Evolutionary conservation across 2,329 filamentous ascomycete genomes (phyloP).

Genomic region (Pseudonectria foliicola): DNA sequence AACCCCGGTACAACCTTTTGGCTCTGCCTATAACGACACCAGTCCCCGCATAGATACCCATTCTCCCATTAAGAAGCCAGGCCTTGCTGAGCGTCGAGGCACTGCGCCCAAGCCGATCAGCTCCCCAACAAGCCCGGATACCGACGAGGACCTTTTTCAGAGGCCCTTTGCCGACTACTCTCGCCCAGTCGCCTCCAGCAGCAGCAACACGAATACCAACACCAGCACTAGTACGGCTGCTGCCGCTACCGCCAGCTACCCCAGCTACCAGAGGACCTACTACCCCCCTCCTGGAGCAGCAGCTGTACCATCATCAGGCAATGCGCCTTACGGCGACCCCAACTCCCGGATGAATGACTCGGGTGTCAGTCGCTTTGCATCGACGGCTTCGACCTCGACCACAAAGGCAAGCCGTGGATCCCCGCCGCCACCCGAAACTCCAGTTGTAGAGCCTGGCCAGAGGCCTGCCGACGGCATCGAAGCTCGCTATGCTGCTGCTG

Average conservation of each 20-base stretch:
- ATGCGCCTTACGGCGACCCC: slow-evolving; percentile 19
- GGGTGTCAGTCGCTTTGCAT: slow-evolving; percentile 57
- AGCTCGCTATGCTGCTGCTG: slow-evolving; percentile 82
- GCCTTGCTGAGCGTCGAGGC: slow-evolving; percentile 73
- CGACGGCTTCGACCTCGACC: slow-evolving; percentile 87
- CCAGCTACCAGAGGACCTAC: slow-evolving; percentile 51
- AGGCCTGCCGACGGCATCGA: slow-evolving; percentile 79
- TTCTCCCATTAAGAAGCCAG: slow-evolving; percentile 51
- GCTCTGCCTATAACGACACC: slow-evolving; percentile 41
- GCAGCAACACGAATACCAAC: no score
- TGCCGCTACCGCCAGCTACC: slow-evolving; percentile 29
- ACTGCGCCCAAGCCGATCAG: slow-evolving; percentile 76
- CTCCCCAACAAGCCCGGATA: slow-evolving; percentile 70
- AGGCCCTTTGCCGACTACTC: slow-evolving; percentile 45
- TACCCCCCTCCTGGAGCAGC: slow-evolving; percentile 49
- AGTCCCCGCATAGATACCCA: slow-evolving; percentile 49
- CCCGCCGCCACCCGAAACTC: slow-evolving; percentile 89
- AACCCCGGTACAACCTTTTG: slow-evolving; percentile 37
- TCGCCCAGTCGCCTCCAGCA: slow-evolving; percentile 31
- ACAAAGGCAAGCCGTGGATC: slow-evolving; percentile 88
- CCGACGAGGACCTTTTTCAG: slow-evolving; percentile 74
- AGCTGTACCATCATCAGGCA: slow-evolving; percentile 25
- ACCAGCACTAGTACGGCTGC: no score
- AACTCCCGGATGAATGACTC: slow-evolving; percentile 32
- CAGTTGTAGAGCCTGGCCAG: slow-evolving; percentile 64